These are phyloP conservation scores for Cercospora sojina DNA, from an alignment of 2,329 filamentous ascomycete species.

Conservation along the genomic window DNA sequence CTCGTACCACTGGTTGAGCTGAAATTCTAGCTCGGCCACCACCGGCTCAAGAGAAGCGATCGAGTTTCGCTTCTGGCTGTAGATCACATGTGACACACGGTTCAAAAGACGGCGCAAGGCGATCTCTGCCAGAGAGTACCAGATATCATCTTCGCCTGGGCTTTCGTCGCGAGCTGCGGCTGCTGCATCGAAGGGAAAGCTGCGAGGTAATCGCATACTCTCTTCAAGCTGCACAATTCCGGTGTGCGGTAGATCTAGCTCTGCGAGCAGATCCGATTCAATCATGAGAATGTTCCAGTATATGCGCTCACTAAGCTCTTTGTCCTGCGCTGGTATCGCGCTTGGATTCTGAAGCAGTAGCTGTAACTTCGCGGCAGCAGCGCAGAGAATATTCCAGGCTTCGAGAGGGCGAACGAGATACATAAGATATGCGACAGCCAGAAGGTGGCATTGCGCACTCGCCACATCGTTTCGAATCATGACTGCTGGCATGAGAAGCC, in stretches of 20 bases:
- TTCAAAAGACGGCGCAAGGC: slow-evolving; percentile 69
- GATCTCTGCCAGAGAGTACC: slow-evolving; percentile 85
- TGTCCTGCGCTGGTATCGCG: slow-evolving; percentile 66
- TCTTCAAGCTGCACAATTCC: slow-evolving; percentile 82
- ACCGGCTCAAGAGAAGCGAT: slow-evolving; percentile 74
- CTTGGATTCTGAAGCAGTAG: slow-evolving; percentile 72
- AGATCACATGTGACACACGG: slow-evolving; percentile 35
- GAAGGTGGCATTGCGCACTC: slow-evolving; percentile 75
- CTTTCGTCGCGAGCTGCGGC: slow-evolving; percentile 44
- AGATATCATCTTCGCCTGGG: slow-evolving; percentile 69
- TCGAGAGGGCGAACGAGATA: slow-evolving; percentile 79
- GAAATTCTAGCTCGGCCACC: slow-evolving; percentile 76
- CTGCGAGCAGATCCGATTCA: slow-evolving; percentile 74
- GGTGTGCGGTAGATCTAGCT: slow-evolving; percentile 77
- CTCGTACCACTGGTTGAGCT: slow-evolving; percentile 82
- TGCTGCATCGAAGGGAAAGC: slow-evolving; percentile 69
- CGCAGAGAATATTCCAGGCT: slow-evolving; percentile 77
- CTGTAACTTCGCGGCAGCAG: slow-evolving; percentile 78
- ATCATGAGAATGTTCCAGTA: slow-evolving; percentile 84
- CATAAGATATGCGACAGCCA: slow-evolving; percentile 78
- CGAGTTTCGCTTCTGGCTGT: slow-evolving; percentile 56
- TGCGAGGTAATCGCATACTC: slow-evolving; percentile 72
- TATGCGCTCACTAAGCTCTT: slow-evolving; percentile 72
- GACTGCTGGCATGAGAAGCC: slow-evolving; percentile 72
- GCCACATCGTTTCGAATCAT: slow-evolving; percentile 78